Evolutionary conservation across 179 eudicot genomes (phyloP), one percentile per base, ranked within the genome.

Genomic region (Beta corolliflora): DNA sequence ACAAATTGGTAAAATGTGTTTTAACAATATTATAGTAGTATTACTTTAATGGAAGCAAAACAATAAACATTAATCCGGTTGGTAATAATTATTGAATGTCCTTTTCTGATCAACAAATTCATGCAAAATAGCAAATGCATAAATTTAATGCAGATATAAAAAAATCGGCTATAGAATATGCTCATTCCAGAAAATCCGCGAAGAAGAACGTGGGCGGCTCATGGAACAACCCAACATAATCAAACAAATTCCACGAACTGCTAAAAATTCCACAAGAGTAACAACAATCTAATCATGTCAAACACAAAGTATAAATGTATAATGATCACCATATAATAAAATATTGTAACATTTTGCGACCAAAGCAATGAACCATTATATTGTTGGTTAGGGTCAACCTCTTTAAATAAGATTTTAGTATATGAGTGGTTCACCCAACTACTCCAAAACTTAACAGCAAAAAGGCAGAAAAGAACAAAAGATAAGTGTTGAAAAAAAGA

Each of bases 181-280:
- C 74, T 48, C 54, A 54, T 52, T 59, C 58, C 76, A 69, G 48
- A n/a, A 19, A 48, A 50, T 63, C 73, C 36, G 41, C 21, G 9
- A 21, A n/a, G 46, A 12, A 64, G 76, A 83, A 83, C 80, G 76
- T 83, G 83, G 83, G 72, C 36, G 80, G 83, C 82, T 76, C 55
- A 70, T 55, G 36, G 50, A 55, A 55, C 23, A 48, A 61, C 19
- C 54, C 53, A 15, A 79, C 66, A 79, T 45, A 79, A 58, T 69
- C 50, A 60, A 41, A 79, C 75, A 76, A 53, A 69, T 50, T 11
- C 78, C 16, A 2, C 12, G 9, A 75, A 44, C 25, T 14, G 36
- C 67, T 16, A 50, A 63, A 64, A 4, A 63, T 25, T 52, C 46
- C 4, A 70, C 68, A 72, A 36, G 29, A 25, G 1, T 50, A 46